Evolutionary conservation across 2,329 filamentous ascomycete species (phyloP).

Genomic region (Calonectria hongkongensis): DNA sequence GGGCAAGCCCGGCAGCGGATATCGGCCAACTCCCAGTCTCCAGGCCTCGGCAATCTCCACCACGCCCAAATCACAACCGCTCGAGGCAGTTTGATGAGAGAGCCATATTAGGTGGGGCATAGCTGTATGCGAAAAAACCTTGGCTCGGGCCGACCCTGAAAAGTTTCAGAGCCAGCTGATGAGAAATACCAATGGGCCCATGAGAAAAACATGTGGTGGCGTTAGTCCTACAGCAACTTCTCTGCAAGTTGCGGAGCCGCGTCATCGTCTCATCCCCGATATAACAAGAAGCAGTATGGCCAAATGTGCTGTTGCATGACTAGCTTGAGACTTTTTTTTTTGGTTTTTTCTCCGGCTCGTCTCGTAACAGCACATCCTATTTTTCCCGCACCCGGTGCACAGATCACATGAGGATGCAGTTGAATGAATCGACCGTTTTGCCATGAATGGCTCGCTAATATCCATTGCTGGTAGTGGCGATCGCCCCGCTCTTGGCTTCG

Average conservation of each 20-base stretch:
- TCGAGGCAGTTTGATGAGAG: slow-evolving; percentile 14
- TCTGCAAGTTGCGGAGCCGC: slow-evolving; percentile 18
- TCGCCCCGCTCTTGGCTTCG: slow-evolving; percentile 1
- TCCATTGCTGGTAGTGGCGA: background rate
- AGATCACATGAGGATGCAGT: slow-evolving; percentile 10
- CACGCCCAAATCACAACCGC: background rate
- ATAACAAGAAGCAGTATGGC: slow-evolving; percentile 11
- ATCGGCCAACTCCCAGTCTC: background rate
- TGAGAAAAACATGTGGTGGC: slow-evolving; percentile 22
- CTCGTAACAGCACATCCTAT: background rate
- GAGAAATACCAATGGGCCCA: slow-evolving; percentile 16
- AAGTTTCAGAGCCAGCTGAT: slow-evolving; percentile 27
- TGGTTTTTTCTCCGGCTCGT: too few species aligned
- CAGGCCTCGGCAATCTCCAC: slow-evolving; percentile 10
- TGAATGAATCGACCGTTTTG: background rate
- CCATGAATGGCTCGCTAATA: slow-evolving; percentile 5
- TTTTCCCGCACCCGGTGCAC: slow-evolving; percentile 11
- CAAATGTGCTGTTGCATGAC: slow-evolving; percentile 10
- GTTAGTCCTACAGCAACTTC: background rate
- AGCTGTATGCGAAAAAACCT: slow-evolving; percentile 17
- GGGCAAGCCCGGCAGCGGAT: background rate
- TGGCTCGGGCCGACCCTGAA: slow-evolving; percentile 24
- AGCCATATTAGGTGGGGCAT: background rate
- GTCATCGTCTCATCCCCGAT: slow-evolving; percentile 10
- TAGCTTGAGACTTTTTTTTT: slow-evolving; percentile 17